phyloP scores from a whole-genome alignment of 2,329 filamentous ascomycete genomes.

The Fusarium annulatum region DNA sequence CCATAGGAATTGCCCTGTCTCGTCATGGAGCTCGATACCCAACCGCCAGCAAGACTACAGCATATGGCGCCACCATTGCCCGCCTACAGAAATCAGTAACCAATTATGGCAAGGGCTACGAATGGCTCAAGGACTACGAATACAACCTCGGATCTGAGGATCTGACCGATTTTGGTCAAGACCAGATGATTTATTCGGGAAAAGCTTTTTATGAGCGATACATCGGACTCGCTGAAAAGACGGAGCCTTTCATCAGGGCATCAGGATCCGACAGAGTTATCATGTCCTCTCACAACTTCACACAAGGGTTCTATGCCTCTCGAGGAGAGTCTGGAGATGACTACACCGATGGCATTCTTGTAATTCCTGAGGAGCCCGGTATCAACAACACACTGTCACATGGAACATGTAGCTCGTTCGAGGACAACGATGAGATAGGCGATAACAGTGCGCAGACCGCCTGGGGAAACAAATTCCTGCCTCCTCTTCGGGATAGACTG shows the following conservation, averaged over 20 bases:
- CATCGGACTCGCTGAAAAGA: slow-evolving; percentile 64
- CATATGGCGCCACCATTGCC: slow-evolving; percentile 72
- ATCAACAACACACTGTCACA: slow-evolving; percentile 88
- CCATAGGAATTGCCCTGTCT: slow-evolving; percentile 83
- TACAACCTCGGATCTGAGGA: slow-evolving; percentile 78
- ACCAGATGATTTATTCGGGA: slow-evolving; percentile 79
- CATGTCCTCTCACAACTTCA: slow-evolving; percentile 80
- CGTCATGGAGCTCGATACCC: slow-evolving; percentile 88
- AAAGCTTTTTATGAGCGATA: slow-evolving; percentile 82
- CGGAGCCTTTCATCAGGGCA: slow-evolving; percentile 77
- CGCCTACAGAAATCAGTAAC: slow-evolving; percentile 70
- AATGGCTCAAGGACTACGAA: slow-evolving; percentile 77
- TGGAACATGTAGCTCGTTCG: slow-evolving; percentile 76
- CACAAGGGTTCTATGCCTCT: slow-evolving; percentile 73
- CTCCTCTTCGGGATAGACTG: slow-evolving; percentile 74
- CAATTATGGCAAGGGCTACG: slow-evolving; percentile 70
- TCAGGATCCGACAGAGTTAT: slow-evolving; percentile 78
- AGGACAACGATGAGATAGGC: slow-evolving; percentile 65
- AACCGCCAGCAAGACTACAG: slow-evolving; percentile 72
- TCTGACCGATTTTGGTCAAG: slow-evolving; percentile 73
- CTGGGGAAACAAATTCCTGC: slow-evolving; percentile 74
- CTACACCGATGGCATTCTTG: slow-evolving; percentile 67
- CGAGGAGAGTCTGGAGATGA: slow-evolving; percentile 53
- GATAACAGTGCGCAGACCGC: slow-evolving; percentile 62
- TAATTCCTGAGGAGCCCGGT: slow-evolving; percentile 73